These are phyloP conservation scores for Mycothermus thermophilus DNA, from an alignment of 495 filamentous ascomycete genomes.

Conservation along the genomic window DNA sequence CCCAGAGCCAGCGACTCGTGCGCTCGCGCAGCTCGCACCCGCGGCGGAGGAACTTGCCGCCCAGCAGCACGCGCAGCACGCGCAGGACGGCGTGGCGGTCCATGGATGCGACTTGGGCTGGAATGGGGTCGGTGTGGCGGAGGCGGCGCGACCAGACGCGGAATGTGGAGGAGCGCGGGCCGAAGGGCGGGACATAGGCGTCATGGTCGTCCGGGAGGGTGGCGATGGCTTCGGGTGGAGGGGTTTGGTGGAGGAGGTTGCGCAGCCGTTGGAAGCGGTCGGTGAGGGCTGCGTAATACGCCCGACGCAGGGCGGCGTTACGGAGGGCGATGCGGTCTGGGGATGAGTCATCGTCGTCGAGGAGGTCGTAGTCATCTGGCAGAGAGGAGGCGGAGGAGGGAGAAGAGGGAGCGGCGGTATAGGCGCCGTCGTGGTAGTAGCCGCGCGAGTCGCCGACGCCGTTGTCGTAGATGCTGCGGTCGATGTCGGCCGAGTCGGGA, in stretches of 20 bases:
- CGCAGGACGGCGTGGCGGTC: constrained; percentile 44
- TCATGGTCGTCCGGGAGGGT: constrained; percentile 44
- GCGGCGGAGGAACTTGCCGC: constrained; percentile 35
- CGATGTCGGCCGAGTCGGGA: constrained; percentile 6
- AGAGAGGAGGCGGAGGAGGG: constrained; percentile 1
- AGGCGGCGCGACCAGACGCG: constrained; percentile 36
- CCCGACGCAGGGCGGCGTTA: constrained; percentile 32
- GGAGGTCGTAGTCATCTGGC: not conserved
- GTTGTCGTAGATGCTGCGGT: constrained; percentile 29
- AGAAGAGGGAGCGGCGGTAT: constrained; percentile 36
- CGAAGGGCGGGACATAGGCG: constrained; percentile 38
- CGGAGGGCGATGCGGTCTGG: constrained; percentile 34
- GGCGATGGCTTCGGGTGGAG: constrained; percentile 35
- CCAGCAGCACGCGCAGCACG: constrained; percentile 34
- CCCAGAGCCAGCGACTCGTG: constrained; percentile 49
- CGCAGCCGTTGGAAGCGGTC: constrained; percentile 47
- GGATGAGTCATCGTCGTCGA: constrained; percentile 2
- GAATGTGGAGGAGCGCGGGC: constrained; percentile 29
- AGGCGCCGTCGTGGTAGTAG: constrained; percentile 60
- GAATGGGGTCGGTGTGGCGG: constrained; percentile 44
- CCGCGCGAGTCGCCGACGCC: constrained; percentile 39
- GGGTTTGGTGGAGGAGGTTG: constrained; percentile 38
- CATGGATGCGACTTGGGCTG: constrained; percentile 57
- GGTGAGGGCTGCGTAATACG: constrained; percentile 50
- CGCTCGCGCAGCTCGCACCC: constrained; percentile 30